phyloP scores from a whole-genome alignment of 257 asterid species.

The Perilla frutescens region DNA sequence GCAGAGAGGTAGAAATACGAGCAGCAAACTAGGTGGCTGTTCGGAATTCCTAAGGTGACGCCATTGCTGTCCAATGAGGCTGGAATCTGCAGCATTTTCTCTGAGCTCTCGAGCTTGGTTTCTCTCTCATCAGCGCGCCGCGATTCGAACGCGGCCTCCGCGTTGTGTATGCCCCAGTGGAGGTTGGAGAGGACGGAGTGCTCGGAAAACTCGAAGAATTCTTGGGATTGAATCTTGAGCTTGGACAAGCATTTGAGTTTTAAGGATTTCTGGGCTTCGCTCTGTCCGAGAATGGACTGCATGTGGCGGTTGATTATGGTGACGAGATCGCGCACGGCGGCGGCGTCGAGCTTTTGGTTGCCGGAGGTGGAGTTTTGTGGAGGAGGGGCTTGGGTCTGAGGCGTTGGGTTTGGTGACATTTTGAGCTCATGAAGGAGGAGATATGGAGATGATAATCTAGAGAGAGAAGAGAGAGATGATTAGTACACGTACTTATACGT shows the following conservation, averaged over 20 bases:
- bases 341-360: constrained; percentile 51
- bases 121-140: constrained; percentile 40
- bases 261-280: constrained; percentile 45
- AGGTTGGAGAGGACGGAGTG: constrained; percentile 78
- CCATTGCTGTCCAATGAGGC: constrained; percentile 75
- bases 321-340: constrained; percentile 55
- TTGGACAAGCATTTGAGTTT: constrained; percentile 63
- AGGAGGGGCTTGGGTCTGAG: background rate
- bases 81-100: constrained; percentile 86
- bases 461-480: background rate
- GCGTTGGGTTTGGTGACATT: constrained; percentile 19
- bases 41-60: constrained; percentile 62
- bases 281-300: constrained; percentile 44
- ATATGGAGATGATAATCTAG: background rate
- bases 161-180: constrained; percentile 72
- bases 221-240: constrained; percentile 56
- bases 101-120: constrained; percentile 55
- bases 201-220: constrained; percentile 68
- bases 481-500: background rate
- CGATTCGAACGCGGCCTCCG: constrained; percentile 53
- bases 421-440: constrained; percentile 42
- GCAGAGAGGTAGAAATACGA: constrained; percentile 73
- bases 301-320: constrained; percentile 52
- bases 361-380: constrained; percentile 40
- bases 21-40: constrained; percentile 53